Conservation (phyloP, 2,329 filamentous ascomycete species). For the Diaporthe eres region DNA sequence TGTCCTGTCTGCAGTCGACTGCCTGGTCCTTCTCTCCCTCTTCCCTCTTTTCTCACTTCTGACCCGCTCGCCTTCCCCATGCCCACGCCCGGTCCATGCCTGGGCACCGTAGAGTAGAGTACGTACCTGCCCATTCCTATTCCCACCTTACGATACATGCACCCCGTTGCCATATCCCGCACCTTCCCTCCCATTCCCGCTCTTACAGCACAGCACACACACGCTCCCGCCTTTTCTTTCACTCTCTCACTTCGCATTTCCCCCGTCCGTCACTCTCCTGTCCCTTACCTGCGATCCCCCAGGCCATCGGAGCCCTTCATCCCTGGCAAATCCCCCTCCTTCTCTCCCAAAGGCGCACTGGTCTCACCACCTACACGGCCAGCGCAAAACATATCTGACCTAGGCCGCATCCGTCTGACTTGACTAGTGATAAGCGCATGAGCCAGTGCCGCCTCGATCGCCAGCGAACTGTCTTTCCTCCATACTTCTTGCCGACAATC, state of each 20-base stretch:
- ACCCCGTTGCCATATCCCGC: conserved; percentile 35
- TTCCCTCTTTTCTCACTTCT: conserved; percentile 5
- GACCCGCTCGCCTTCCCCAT: neutral
- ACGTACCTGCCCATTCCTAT: conserved; percentile 29
- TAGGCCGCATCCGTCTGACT: conserved; percentile 36
- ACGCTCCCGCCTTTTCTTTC: conserved; percentile 12
- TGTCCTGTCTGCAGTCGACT: conserved; percentile 3
- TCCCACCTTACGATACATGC: conserved; percentile 25
- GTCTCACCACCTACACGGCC: neutral
- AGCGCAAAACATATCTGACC: conserved; percentile 30
- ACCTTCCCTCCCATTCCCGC: conserved; percentile 28
- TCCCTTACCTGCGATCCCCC: conserved; percentile 15
- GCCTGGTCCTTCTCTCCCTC: neutral
- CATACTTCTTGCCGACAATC: conserved; percentile 17
- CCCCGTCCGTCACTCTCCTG: neutral
- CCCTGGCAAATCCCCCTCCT: neutral
- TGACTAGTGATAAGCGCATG: conserved; percentile 35
- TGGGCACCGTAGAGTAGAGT: conserved; percentile 5
- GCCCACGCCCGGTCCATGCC: conserved; percentile 15
- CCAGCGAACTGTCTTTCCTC: neutral
- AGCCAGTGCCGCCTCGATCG: conserved; percentile 25
- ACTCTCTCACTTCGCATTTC: neutral
- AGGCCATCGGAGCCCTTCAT: neutral
- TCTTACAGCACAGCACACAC: conserved; percentile 20
- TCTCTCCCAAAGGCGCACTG: neutral